These are phyloP conservation scores for Quercus tomentella DNA, from an alignment of 331 rosid genomes.

Conservation along the genomic window DNA sequence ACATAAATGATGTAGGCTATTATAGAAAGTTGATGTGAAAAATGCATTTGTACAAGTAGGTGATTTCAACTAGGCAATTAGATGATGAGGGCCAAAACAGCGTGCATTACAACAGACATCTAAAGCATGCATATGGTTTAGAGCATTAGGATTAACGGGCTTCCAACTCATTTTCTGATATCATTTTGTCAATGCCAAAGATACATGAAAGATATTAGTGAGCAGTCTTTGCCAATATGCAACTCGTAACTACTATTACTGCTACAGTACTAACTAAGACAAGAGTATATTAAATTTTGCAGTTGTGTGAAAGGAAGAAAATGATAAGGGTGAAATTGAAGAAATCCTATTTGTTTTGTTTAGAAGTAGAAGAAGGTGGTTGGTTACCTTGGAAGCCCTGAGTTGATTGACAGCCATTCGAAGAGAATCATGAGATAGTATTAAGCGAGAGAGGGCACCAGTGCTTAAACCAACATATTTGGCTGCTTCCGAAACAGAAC, in stretches of 20 bases:
- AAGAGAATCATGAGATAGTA: constrained; percentile 87
- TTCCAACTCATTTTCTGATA: too few relatives aligned
- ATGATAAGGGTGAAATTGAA: too few relatives aligned
- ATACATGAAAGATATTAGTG: too few relatives aligned
- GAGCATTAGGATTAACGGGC: too few relatives aligned
- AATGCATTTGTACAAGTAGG: neutral
- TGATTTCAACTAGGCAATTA: neutral
- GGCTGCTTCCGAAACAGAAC: constrained; percentile 83
- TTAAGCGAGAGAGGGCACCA: constrained; percentile 78
- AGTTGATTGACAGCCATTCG: constrained; percentile 75
- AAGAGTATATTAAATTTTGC: too few relatives aligned
- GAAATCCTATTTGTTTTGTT: neutral
- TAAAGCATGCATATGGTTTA: neutral
- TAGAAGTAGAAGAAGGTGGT: neutral
- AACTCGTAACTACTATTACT: too few relatives aligned
- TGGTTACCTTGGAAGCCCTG: constrained; percentile 63
- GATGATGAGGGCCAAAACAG: neutral
- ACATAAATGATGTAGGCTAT: neutral
- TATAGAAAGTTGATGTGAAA: neutral
- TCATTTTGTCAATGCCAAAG: too few relatives aligned
- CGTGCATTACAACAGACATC: neutral
- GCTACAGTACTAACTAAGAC: too few relatives aligned
- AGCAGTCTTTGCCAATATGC: too few relatives aligned
- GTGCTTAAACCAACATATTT: constrained; percentile 91
- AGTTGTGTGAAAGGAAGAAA: too few relatives aligned